Conservation (phyloP, 2,329 filamentous ascomycete genomes). For the Aspergillus sp. region DNA sequence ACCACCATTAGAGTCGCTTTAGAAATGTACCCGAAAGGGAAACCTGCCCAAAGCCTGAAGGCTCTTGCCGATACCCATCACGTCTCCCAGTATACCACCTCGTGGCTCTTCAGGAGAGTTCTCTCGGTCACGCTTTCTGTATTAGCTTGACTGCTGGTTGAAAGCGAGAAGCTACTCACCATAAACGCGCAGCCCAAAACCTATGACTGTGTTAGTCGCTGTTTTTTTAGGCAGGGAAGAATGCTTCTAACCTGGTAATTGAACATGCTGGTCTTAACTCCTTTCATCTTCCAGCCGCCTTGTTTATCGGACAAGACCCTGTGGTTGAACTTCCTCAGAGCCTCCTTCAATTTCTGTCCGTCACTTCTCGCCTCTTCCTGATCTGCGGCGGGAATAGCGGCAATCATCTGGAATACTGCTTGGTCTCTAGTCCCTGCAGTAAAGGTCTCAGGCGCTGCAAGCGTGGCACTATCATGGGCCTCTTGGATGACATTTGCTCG, state of each 20-base stretch:
- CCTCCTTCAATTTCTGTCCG: conserved; percentile 28
- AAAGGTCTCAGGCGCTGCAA: conserved; percentile 31
- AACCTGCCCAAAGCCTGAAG: conserved; percentile 39
- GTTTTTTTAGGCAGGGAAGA: neutral
- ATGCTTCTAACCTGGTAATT: conserved; percentile 38
- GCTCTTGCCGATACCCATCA: conserved; percentile 50
- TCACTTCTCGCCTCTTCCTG: conserved; percentile 30
- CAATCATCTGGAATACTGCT: conserved; percentile 40
- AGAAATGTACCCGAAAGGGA: neutral
- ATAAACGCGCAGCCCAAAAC: conserved; percentile 39
- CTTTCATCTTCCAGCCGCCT: conserved; percentile 38
- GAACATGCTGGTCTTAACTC: conserved; percentile 39
- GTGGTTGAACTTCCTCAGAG: conserved; percentile 34
- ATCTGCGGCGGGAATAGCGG: conserved; percentile 35
- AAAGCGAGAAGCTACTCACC: conserved; percentile 25
- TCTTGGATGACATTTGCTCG: conserved; percentile 28
- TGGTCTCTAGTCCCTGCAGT: conserved; percentile 28
- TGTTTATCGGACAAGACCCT: conserved; percentile 32
- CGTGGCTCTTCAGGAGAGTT: conserved; percentile 26
- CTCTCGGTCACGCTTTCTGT: conserved; percentile 38
- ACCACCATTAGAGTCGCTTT: conserved; percentile 1
- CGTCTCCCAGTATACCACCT: conserved; percentile 46
- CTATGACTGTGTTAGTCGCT: conserved; percentile 24
- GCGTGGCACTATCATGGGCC: conserved; percentile 32
- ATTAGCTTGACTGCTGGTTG: conserved; percentile 16